Percentiles rank a stretch among this genome's conserved stretches.
Evolutionary conservation across 176 grass and related monocot genomes (phyloP).

Genomic region (Carex cristatella): DNA sequence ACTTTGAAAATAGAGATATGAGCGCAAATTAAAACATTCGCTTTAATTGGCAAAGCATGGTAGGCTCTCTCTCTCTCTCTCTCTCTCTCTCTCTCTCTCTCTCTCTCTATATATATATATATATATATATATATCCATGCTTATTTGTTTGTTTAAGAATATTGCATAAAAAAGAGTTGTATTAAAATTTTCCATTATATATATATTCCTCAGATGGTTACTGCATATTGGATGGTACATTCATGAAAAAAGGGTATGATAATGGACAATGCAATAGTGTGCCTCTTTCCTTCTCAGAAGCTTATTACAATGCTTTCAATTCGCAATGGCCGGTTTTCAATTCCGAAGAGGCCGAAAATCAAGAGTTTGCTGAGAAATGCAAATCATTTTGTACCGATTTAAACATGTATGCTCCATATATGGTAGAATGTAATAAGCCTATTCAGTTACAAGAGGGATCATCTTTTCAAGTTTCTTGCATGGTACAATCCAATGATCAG

Average conservation of each 20-base stretch:
- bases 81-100: too few species aligned
- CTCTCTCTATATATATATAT: too few species aligned
- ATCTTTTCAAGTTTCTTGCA: neutral
- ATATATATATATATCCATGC: too few species aligned
- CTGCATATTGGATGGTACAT: constrained; percentile 48
- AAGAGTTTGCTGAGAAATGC: neutral
- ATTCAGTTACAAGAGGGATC: constrained; percentile 10
- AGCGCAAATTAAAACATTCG: too few species aligned
- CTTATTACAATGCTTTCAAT: neutral
- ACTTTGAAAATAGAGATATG: too few species aligned
- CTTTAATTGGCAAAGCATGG: too few species aligned
- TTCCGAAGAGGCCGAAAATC: constrained; percentile 3
- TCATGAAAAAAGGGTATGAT: constrained; percentile 15
- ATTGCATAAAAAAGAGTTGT: neutral
- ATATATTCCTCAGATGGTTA: constrained; percentile 32
- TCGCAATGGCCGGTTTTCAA: constrained; percentile 17
- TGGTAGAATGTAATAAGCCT: constrained; percentile 9
- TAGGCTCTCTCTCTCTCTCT: too few species aligned
- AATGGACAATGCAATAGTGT: constrained; percentile 22
- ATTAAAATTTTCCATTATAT: neutral
- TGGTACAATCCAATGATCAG: neutral
- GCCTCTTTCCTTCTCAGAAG: neutral
- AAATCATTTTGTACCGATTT: neutral
- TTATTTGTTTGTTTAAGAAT: neutral
- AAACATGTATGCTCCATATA: neutral